Percentiles rank a stretch among this genome's conserved stretches.
Evolutionary conservation across 2,329 filamentous ascomycete species (phyloP).

Genomic region (Neonectria magnoliae): DNA sequence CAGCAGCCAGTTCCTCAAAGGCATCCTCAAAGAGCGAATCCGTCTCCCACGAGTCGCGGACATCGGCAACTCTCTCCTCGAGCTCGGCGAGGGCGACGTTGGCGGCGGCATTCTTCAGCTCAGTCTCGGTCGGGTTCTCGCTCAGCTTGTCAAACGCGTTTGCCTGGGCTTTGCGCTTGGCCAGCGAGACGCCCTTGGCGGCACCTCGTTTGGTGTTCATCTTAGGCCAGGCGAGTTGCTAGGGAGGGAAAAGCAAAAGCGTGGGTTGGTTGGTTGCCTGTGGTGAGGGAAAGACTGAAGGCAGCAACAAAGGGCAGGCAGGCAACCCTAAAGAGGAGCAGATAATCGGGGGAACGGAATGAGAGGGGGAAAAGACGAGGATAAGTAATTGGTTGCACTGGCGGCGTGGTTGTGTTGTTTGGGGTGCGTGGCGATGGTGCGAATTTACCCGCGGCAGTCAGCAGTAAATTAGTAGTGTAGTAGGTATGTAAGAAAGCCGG

Average conservation of each 20-base stretch:
- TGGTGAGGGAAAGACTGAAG: not conserved
- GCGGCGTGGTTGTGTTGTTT: constrained; percentile 13
- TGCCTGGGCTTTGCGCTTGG: constrained; percentile 47
- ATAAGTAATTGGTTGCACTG: constrained; percentile 7
- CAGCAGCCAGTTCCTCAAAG: constrained; percentile 66
- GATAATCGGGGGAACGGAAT: not conserved
- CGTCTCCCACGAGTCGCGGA: constrained; percentile 68
- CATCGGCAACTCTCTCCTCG: constrained; percentile 62
- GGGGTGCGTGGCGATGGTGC: constrained; percentile 17
- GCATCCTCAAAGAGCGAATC: constrained; percentile 72
- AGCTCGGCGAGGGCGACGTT: constrained; percentile 55
- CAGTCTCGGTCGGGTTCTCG: constrained; percentile 47
- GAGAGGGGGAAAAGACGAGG: not conserved
- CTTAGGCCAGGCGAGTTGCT: constrained; percentile 6
- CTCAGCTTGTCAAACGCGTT: constrained; percentile 50
- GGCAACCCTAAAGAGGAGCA: constrained; percentile 1
- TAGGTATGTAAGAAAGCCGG: constrained; percentile 18
- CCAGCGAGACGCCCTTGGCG: constrained; percentile 45
- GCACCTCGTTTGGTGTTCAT: constrained; percentile 47
- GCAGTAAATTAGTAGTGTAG: constrained; percentile 14
- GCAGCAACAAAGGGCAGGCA: not conserved
- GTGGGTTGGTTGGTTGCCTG: not conserved
- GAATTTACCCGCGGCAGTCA: constrained; percentile 23
- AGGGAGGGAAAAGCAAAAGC: not conserved
- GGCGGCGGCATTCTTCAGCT: constrained; percentile 50